Base-by-base conservation (phyloP, 75 land plant species). In the Cupressus sempervirens region DNA sequence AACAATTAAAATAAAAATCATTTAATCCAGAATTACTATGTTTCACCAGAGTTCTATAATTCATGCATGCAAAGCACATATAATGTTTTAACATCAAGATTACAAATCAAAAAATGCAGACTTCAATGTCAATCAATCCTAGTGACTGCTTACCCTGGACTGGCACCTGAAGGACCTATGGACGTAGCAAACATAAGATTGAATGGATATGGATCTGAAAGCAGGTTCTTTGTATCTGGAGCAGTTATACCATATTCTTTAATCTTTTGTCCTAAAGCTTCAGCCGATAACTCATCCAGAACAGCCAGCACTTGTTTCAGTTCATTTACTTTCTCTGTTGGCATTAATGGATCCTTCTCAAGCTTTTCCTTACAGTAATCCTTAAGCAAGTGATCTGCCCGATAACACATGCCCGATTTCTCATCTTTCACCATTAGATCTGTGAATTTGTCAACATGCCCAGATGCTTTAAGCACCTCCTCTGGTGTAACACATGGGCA, bases 401-500 rank as follows among this genome's bases (percentile, higher is more conserved):
- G 89, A 74, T 90, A 93, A 77, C 99, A 98, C 16, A 88, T 84
- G 2, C 99, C 98, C 40, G 94, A 91, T 84, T 92, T 94, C 83
- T 92, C 95, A 88, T 98, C 99, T 90, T 96, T 98, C 46, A 98
- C 98, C 98, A 98, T 96, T 18, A 96, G 92, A 82, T 98, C 98
- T 20, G 98, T 96, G 86, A 98, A 96, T 87, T 96, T 98, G 67
- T 98, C 99, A 36, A 98, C 99, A 86, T 98, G 99, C 14, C 99
- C 99, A 34, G 99, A 98, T 45, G 99, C 99, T 84, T 94, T 96
- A 72, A 98, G 87, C 35, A 98, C 99, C 72, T 86, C 89, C 84
- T 98, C 98, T 8, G 99, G 99, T 8, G 99, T 98, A 15, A 98
- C 96, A 86, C 98, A 96, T 1, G 99, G 99, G 85, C 98, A 98